Base-by-base conservation (phyloP, 495 filamentous ascomycete genomes). In the Xylaria intraflava region DNA sequence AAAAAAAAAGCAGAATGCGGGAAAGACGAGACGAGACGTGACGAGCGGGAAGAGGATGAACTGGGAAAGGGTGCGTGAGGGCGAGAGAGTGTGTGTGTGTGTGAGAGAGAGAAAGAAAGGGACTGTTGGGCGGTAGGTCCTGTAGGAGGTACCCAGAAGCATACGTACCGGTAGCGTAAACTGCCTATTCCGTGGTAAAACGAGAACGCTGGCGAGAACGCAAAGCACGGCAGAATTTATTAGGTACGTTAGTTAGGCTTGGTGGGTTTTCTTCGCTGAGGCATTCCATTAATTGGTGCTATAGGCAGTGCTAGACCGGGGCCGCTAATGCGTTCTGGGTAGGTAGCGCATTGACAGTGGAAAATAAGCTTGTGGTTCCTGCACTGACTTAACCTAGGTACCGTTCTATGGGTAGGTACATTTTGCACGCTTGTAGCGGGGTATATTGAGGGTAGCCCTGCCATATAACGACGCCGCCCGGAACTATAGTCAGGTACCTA, bases 41-140 rank as follows among this genome's bases (percentile, higher is more conserved):
- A 51, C 31, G 41, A 46, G 54, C 42, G 41, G 26, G 26, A 51
- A 40, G 41, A 46, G 54, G 33, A 27, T 27, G 17, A 10, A 22
- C 45, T 53, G 45, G 53, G 46, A 30, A 40, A 43, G 51, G 17
- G 58, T 4, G 14, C 6, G 7, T 35, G 31, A 17, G n/a, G 14
- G 35, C 3, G 35, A 38, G 48, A 41, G 52, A 59, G 26, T 24
- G 51, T 51, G 42, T 40, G 46, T 23, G 22, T 59, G 39, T 16
- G 29, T 19, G 38, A 38, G 10, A 51, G 19, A 54, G 29, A 54
- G 49, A 48, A 44, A 50, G 57, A 40, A n/a, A n/a, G n/a, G n/a
- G n/a, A n/a, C n/a, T n/a, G n/a, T n/a, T n/a, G n/a, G n/a, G n/a
- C n/a, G n/a, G n/a, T n/a, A n/a, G 23, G 40, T 20, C 17, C 11